Evolutionary conservation across 2,329 filamentous ascomycete genomes (phyloP).

Genomic region (Penicillium nordicum): DNA sequence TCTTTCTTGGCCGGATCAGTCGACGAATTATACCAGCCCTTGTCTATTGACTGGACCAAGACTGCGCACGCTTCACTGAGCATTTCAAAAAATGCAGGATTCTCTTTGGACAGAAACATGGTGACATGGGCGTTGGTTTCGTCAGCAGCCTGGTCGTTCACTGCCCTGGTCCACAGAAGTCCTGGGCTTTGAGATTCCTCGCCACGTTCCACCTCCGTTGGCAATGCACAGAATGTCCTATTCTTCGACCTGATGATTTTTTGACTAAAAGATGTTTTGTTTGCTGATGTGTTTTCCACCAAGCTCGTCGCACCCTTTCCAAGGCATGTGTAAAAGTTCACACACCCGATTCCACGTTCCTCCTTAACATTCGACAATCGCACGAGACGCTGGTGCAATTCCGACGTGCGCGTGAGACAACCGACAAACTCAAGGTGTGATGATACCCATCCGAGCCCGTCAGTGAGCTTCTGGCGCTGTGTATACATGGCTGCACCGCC

Average conservation of each 20-base stretch:
- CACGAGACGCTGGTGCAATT: conserved; percentile 71
- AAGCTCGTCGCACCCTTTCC: conserved; percentile 59
- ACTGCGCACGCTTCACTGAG: conserved; percentile 38
- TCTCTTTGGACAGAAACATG: conserved; percentile 47
- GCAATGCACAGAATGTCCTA: conserved; percentile 85
- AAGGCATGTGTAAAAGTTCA: conserved; percentile 82
- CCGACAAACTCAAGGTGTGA: conserved; percentile 94
- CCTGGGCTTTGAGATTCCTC: conserved; percentile 20
- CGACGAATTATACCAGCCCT: conserved; percentile 38
- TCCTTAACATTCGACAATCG: conserved; percentile 62
- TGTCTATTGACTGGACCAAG: conserved; percentile 41
- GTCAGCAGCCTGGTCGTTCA: conserved; percentile 76
- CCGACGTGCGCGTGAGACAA: conserved; percentile 77
- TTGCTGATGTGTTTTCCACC: conserved; percentile 23
- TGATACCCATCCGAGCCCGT: conserved; percentile 76
- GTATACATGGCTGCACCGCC: conserved; percentile 82
- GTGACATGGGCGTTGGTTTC: conserved; percentile 74
- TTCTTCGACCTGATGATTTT: conserved; percentile 51
- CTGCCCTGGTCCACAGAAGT: conserved; percentile 63
- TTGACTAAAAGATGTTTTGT: conserved; percentile 32
- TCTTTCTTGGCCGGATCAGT: conserved; percentile 21
- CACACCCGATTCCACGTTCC: conserved; percentile 70
- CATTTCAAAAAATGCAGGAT: conserved; percentile 44
- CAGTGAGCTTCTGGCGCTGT: conserved; percentile 73
- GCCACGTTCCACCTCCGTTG: conserved; percentile 49